A percentile compares a stretch with the other conserved stretches of the same genome.
These are phyloP conservation scores for Naganishia cerealis DNA, from an alignment of 1,284 basidiomycete genomes.

Conservation along the genomic window DNA sequence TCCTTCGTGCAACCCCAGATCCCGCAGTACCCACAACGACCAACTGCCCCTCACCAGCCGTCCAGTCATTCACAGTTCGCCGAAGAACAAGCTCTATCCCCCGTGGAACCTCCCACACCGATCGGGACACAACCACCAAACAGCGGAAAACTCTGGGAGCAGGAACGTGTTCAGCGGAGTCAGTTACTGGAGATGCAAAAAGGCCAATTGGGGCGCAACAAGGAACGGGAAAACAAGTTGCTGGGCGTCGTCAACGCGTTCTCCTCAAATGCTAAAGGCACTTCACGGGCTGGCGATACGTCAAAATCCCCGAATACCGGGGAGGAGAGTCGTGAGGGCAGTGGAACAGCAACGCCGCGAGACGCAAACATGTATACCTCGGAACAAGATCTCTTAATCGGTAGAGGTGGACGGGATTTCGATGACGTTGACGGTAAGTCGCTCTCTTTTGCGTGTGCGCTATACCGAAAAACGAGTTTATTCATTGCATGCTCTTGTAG, in stretches of 20 bases:
- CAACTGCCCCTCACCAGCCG: background rate
- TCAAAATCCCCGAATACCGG: conserved; percentile 33
- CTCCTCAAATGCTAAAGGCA: conserved; percentile 40
- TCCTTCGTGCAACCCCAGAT: too few relatives aligned
- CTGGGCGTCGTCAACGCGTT: conserved; percentile 49
- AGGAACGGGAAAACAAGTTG: conserved; percentile 41
- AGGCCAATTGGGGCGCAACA: conserved; percentile 3
- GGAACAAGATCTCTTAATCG: conserved; percentile 35
- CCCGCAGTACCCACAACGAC: background rate
- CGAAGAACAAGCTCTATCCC: background rate
- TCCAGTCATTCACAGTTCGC: background rate
- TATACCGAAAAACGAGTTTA: background rate
- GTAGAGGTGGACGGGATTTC: conserved; percentile 44
- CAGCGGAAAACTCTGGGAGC: conserved; percentile 20
- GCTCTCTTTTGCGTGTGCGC: background rate
- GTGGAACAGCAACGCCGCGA: conserved; percentile 34
- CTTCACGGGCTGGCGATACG: conserved; percentile 33
- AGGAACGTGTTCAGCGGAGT: conserved; percentile 25
- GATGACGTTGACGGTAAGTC: conserved; percentile 52
- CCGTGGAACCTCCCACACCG: conserved; percentile 17
- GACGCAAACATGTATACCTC: background rate
- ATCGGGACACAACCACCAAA: background rate
- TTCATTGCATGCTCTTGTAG: conserved; percentile 53
- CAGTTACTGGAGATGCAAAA: conserved; percentile 16
- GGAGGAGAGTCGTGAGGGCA: conserved; percentile 35